Conservation (phyloP, 306 rosid genomes). For the Dryas octopetala region DNA sequence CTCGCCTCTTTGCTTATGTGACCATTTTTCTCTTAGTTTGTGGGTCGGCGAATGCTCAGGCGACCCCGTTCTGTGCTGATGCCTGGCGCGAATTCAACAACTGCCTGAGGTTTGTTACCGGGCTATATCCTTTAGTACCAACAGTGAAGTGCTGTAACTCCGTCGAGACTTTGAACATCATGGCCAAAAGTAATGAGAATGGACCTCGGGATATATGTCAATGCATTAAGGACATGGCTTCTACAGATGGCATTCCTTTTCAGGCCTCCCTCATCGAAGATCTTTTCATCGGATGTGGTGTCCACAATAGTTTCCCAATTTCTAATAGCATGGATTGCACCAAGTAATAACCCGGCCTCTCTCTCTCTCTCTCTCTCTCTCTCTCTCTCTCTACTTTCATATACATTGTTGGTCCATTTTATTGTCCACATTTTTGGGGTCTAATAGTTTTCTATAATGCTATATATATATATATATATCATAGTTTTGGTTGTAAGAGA, state of each 20-base stretch:
- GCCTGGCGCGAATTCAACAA: constrained; percentile 1
- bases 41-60: background rate
- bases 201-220: constrained; percentile 1
- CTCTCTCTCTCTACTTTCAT: background rate
- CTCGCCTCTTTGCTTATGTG: background rate
- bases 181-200: background rate
- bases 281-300: background rate
- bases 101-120: background rate
- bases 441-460: no score
- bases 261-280: constrained; percentile 6
- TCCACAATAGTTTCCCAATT: constrained; percentile 4
- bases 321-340: constrained; percentile 18
- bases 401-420: no score
- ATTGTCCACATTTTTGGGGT: no score
- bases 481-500: no score
- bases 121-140: background rate
- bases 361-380: constrained; percentile 4
- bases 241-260: background rate
- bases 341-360: background rate
- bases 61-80: background rate
- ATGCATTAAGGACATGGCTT: background rate
- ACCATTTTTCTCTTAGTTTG: background rate
- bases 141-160: background rate
- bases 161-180: background rate
- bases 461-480: no score